Conservation (phyloP, 805 yeast species). For the Suhomyces vadensis region DNA sequence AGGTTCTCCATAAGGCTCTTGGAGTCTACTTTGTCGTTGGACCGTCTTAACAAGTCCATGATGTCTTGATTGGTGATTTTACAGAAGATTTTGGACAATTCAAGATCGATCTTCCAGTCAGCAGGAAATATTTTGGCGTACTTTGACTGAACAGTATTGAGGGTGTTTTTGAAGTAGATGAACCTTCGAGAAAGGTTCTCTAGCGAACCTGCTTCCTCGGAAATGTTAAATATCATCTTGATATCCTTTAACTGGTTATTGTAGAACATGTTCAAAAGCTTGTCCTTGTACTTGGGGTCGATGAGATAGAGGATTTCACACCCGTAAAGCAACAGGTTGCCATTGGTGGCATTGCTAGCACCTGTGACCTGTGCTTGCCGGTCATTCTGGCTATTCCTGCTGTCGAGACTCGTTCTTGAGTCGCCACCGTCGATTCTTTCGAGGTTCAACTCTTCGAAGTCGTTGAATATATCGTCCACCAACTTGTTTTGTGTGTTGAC, state of each 20-base stretch:
- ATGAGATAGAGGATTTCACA: slow-evolving; percentile 69
- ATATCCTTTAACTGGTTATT: slow-evolving; percentile 71
- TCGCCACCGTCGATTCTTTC: slow-evolving; percentile 11
- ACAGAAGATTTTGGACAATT: slow-evolving; percentile 64
- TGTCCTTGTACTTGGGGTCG: slow-evolving; percentile 56
- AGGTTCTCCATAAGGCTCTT: slow-evolving; percentile 67
- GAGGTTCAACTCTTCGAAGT: slow-evolving; percentile 51
- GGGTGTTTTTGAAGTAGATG: slow-evolving; percentile 67
- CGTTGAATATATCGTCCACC: slow-evolving; percentile 69
- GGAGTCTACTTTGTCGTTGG: slow-evolving; percentile 49
- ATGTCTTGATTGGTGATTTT: slow-evolving; percentile 69
- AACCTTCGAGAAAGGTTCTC: slow-evolving; percentile 84
- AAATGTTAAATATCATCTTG: slow-evolving; percentile 66
- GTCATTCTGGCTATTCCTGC: neutral
- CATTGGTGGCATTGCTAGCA: neutral
- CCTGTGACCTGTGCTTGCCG: neutral
- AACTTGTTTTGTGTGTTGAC: slow-evolving; percentile 59
- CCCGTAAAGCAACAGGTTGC: slow-evolving; percentile 52
- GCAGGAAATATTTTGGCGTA: slow-evolving; percentile 61
- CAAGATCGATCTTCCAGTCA: slow-evolving; percentile 68
- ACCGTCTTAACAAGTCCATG: slow-evolving; percentile 48
- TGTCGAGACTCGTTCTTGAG: slow-evolving; percentile 18
- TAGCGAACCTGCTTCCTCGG: slow-evolving; percentile 92
- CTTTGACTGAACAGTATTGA: slow-evolving; percentile 57
- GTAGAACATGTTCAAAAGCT: slow-evolving; percentile 72